Base-by-base conservation (phyloP, 129 eudicot genomes). In the Flaveria linearis region DNA sequence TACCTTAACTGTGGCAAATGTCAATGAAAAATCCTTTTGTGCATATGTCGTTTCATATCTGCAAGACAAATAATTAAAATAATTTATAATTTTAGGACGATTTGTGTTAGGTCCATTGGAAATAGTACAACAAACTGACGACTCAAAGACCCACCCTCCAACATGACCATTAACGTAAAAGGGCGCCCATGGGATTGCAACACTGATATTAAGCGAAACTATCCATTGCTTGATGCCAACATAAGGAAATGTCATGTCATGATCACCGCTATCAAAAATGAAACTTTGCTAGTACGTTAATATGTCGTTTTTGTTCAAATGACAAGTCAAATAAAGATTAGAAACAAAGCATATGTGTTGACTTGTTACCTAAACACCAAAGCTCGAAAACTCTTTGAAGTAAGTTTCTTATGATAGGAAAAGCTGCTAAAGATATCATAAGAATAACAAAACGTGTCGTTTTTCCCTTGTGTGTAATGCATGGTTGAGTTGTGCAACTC, bases 31-130 rank as follows among this genome's bases (percentile, higher is more conserved):
- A 51, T 52, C 47, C 6, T 71, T 71, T 30, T 71, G n/a, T 15
- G 64, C 64, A 17, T 71, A 71, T 51, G 23, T 71, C 2, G 39
- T 71, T 71, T 50, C 76, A 71, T 71, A 71, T 51, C 76, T 71
- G 49, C 63, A 52, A 71, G 30, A n/a, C 17, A 33, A 50, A 49
- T 71, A 14, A 63, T 30, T 30, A 30, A 30, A 30, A 30, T 30
- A 4, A 30, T 30, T 4, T 3, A 30, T 30, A 30, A 30, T 30
- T 30, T 30, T 3, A 30, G 36, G 36, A 30, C 3, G 5, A 4
- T 30, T 3, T 30, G 5, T 30, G 36, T 30, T 30, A 30, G 36
- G 36, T 30, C 36, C 5, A 30, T 3, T 30, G 36, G 16, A 61
- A 11, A 26, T 25, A 61, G 4, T 7, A 26, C 9, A 28, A 70